Base-by-base conservation (phyloP, 1,139 yeast genomes). In the Yamadazyma diddensiae region DNA sequence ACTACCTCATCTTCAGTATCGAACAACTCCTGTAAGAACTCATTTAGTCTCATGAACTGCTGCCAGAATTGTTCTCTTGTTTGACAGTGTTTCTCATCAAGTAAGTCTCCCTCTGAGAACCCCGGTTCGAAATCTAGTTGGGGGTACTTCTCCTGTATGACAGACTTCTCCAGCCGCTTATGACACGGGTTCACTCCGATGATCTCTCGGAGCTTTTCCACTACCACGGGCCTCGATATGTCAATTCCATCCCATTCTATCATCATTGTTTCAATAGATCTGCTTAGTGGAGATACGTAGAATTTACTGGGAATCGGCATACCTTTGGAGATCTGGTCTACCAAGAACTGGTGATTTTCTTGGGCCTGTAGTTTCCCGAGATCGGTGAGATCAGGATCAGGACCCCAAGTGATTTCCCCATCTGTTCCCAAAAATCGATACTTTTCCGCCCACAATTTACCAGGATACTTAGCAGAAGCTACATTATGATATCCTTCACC, bases 401-500 rank as follows among this genome's bases (percentile, higher is more conserved):
- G 86, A 0, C 80, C 86, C 83, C 83, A 79, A 2, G 54, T 59
- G 12, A 75, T 52, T 27, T 66, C 72, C 4, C 79, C 85, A 46
- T 76, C 80, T 2, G 78, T 74, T 5, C 70, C 70, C 27, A 72
- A 42, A 38, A 62, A 64, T 15, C 82, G 64, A 82, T 83, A 82
- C 41, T 78, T 70, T 1, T 50, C 53, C 45, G 73, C 67, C 90
- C 90, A 82, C 15, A 55, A 73, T 10, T 65, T 56, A 23, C 65
- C 54, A 8, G 85, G 79, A 50, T 79, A 80, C 39, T 71, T 70
- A 17, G 59, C 61, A 29, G 74, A 73, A 2, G 81, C 85, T 15
- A 70, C 59, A 45, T 84, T 84, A 49, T 83, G 92, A 55, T 65
- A 76, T 0, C 94, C 94, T 55, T 83, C 84, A 6, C 94, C 94